Percentiles rank a stretch among this genome's conserved stretches.
Evolutionary conservation across 2,329 filamentous ascomycete species (phyloP).

Genomic region (Alternaria gaisen): DNA sequence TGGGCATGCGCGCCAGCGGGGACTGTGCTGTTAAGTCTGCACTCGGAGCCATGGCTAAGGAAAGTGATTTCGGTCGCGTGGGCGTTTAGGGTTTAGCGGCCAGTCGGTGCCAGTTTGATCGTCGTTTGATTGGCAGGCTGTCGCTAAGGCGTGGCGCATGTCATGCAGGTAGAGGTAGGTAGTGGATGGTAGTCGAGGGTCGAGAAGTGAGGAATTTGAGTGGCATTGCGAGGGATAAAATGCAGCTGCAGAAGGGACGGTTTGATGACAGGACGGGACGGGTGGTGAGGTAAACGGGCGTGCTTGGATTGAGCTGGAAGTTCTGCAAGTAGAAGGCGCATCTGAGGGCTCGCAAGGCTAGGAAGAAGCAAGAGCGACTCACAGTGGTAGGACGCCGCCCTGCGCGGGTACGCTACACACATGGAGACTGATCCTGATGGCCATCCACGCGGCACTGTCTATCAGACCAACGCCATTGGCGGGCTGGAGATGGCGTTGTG

Average conservation of each 20-base stretch:
- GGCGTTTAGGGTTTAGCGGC: slow-evolving; percentile 31
- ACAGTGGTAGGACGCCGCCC: slow-evolving; percentile 6
- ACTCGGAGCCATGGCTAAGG: slow-evolving; percentile 39
- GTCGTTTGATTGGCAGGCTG: slow-evolving; percentile 33
- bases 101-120: slow-evolving; percentile 17
- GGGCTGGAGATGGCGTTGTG: background rate
- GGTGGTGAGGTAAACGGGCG: slow-evolving; percentile 2
- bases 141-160: slow-evolving; percentile 25
- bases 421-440: background rate
- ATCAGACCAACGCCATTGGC: slow-evolving; percentile 5
- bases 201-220: slow-evolving; percentile 3
- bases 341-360: slow-evolving; percentile 10
- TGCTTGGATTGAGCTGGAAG: background rate
- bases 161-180: slow-evolving; percentile 21
- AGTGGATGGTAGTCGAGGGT: slow-evolving; percentile 21
- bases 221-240: slow-evolving; percentile 6
- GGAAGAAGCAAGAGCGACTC: slow-evolving; percentile 18
- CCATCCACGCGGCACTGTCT: background rate
- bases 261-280: background rate
- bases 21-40: slow-evolving; percentile 38
- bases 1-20: slow-evolving; percentile 44
- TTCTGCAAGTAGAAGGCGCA: slow-evolving; percentile 20
- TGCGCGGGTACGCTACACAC: background rate
- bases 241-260: slow-evolving; percentile 11
- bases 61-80: slow-evolving; percentile 36